These are phyloP conservation scores for Areca catechu DNA, from an alignment of 176 grass and related monocot genomes.

Conservation along the genomic window DNA sequence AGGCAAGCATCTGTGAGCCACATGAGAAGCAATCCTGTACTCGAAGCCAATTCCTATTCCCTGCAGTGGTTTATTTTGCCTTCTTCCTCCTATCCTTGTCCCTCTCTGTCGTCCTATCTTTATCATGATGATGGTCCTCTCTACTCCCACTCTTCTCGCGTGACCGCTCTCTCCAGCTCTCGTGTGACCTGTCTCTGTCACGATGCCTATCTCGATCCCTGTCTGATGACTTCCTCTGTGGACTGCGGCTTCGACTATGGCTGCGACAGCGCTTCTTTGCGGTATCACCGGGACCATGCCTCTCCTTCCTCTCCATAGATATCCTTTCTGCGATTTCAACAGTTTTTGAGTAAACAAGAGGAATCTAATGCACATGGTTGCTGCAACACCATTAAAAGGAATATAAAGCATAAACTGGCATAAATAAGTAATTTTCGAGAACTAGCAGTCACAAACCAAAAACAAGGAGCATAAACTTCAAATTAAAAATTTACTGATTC, in stretches of 20 bases:
- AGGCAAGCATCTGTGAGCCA: no score
- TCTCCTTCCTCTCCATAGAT: conserved; percentile 60
- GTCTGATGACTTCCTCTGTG: conserved; percentile 54
- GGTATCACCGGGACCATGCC: conserved; percentile 30
- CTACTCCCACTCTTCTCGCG: conserved; percentile 56
- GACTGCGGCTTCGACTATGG: conserved; percentile 63
- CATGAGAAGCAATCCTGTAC: no score
- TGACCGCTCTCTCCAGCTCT: conserved; percentile 32
- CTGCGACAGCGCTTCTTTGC: conserved; percentile 51
- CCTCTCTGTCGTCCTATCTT: conserved; percentile 44
- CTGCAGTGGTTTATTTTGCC: conserved; percentile 26
- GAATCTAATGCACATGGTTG: not conserved
- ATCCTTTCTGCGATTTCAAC: conserved; percentile 40
- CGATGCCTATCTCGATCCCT: conserved; percentile 53
- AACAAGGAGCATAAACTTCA: no score
- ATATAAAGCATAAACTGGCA: no score
- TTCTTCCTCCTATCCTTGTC: conserved; percentile 64
- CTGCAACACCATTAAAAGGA: no score
- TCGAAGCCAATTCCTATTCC: no score
- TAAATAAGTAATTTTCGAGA: no score
- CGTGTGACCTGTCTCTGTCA: conserved; percentile 21
- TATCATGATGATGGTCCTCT: conserved; percentile 52
- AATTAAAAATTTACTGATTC: no score
- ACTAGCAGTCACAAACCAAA: no score
- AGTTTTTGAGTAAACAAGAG: not conserved